Conservation (phyloP, 192 early-diverging fungal genomes). For the Gamsiella multidivaricata region DNA sequence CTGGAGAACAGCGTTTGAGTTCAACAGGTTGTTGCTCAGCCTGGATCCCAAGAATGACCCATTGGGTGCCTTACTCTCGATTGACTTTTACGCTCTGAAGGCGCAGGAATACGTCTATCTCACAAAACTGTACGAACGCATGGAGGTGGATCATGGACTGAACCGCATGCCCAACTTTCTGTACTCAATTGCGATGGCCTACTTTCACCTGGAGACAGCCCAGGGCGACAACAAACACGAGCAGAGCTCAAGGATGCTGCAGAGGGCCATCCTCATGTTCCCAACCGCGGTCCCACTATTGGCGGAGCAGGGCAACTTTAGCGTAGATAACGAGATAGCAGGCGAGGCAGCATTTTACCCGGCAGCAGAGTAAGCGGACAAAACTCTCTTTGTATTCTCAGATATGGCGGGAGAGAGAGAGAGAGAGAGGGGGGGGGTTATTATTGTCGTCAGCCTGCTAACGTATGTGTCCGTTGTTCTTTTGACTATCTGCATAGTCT, state of each 20-base stretch:
- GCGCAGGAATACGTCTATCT: slow-evolving; percentile 76
- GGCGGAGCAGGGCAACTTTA: slow-evolving; percentile 71
- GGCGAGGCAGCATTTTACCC: slow-evolving; percentile 66
- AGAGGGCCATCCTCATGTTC: slow-evolving; percentile 77
- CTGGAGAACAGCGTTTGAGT: slow-evolving; percentile 94
- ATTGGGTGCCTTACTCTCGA: slow-evolving; percentile 75
- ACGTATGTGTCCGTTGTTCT: too few relatives aligned
- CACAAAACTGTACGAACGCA: slow-evolving; percentile 51
- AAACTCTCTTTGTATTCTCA: too few relatives aligned
- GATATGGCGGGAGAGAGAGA: too few relatives aligned
- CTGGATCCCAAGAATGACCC: slow-evolving; percentile 85
- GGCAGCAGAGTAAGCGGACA: slow-evolving; percentile 34
- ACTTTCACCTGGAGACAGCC: slow-evolving; percentile 76
- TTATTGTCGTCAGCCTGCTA: too few relatives aligned
- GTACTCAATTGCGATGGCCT: slow-evolving; percentile 80
- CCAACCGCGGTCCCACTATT: slow-evolving; percentile 74
- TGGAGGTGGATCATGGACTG: slow-evolving; percentile 54
- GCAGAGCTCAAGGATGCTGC: slow-evolving; percentile 67
- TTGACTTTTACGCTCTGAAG: slow-evolving; percentile 90
- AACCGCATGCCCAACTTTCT: slow-evolving; percentile 74
- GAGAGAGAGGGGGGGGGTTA: too few relatives aligned
- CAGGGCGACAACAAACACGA: slow-evolving; percentile 29
- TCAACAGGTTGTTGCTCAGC: slow-evolving; percentile 74
- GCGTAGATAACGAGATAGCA: slow-evolving; percentile 66
- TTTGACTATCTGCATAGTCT: slow-evolving; percentile 31